Conservation (phyloP, 257 asterid genomes). For the Solanum bukasovii region DNA sequence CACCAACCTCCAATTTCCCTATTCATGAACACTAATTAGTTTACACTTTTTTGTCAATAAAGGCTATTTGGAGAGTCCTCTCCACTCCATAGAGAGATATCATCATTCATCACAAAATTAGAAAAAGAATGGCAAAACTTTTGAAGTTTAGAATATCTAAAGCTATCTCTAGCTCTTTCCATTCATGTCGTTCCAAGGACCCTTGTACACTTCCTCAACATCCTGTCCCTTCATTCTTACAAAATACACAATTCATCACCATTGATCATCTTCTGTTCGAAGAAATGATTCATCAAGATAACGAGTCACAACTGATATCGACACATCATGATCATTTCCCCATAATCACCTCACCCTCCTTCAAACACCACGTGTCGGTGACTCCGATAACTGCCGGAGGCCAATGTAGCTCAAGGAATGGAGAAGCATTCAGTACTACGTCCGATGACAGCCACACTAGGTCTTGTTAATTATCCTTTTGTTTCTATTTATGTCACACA, state of each 20-base stretch:
- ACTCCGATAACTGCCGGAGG: not conserved
- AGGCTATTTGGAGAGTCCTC: not conserved
- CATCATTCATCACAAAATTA: not conserved
- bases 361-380: not conserved
- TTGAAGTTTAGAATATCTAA: constrained; percentile 46
- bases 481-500: not conserved
- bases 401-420: not conserved
- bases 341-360: not conserved
- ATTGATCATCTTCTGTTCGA: not conserved
- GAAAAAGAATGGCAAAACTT: not conserved
- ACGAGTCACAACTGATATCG: not conserved
- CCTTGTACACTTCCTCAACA: constrained; percentile 41
- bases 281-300: not conserved
- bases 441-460: not conserved
- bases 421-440: not conserved
- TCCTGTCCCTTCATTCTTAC: constrained; percentile 43
- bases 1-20: not conserved
- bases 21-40: not conserved
- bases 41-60: not conserved
- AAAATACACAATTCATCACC: not conserved
- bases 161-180: constrained; percentile 37
- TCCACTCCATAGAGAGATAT: not conserved
- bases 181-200: constrained; percentile 58
- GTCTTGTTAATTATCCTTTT: not conserved
- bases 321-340: not conserved